Conservation (phyloP, 2,329 filamentous ascomycete species). For the Claviceps lovelessii region DNA sequence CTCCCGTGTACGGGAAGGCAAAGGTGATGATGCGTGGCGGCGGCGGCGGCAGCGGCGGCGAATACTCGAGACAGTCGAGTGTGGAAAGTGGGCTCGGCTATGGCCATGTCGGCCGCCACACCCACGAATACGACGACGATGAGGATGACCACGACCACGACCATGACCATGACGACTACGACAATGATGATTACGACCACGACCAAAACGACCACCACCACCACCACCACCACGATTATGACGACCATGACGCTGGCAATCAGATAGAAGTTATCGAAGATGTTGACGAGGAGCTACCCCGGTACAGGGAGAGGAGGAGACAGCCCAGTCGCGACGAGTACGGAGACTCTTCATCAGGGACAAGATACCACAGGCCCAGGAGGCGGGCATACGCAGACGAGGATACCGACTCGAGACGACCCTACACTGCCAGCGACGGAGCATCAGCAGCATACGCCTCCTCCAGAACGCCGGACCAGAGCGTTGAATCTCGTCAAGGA, state of each 20-base stretch:
- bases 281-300: slow-evolving; percentile 8
- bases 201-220: neutral
- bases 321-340: slow-evolving; percentile 16
- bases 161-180: neutral
- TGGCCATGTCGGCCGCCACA: neutral
- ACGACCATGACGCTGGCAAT: neutral
- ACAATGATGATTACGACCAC: neutral
- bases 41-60: neutral
- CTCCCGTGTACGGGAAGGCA: slow-evolving; percentile 4
- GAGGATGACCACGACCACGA: neutral
- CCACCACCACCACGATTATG: neutral
- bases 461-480: slow-evolving; percentile 16
- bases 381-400: slow-evolving; percentile 13
- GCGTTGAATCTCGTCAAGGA: slow-evolving; percentile 16
- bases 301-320: slow-evolving; percentile 6
- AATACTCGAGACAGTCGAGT: slow-evolving; percentile 2
- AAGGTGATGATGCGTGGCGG: neutral
- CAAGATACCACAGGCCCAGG: slow-evolving; percentile 10
- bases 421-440: slow-evolving; percentile 13
- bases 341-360: slow-evolving; percentile 13
- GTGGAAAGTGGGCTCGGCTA: slow-evolving; percentile 2
- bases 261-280: slow-evolving; percentile 17
- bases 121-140: slow-evolving; percentile 1
- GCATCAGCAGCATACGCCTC: slow-evolving; percentile 16
- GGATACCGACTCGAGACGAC: slow-evolving; percentile 9